These are phyloP conservation scores for Boletus tylopilopsis DNA, from an alignment of 768 basidiomycete genomes.

Conservation along the genomic window DNA sequence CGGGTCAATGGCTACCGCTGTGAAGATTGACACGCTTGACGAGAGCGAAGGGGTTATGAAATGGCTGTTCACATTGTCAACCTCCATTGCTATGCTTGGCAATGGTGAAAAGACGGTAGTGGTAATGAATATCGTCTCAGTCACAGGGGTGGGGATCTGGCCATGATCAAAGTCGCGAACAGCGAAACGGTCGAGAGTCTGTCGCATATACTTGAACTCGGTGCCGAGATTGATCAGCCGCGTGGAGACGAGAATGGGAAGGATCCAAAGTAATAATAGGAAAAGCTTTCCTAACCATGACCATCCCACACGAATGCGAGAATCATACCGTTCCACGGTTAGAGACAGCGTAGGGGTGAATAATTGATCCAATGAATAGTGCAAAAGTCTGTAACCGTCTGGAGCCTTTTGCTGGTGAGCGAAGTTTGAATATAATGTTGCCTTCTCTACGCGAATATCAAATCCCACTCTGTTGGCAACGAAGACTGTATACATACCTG, in stretches of 20 bases:
- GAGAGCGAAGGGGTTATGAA: conserved; percentile 1
- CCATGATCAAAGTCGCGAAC: conserved; percentile 5
- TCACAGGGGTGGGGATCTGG: conserved; percentile 3
- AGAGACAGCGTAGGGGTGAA: conserved; percentile 56
- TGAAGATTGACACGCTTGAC: conserved; percentile 7
- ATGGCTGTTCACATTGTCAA: conserved; percentile 1
- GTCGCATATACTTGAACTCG: conserved; percentile 26
- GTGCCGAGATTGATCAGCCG: conserved; percentile 24
- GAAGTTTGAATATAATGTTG: conserved; percentile 52
- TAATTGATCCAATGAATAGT: conserved; percentile 53
- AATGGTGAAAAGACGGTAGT: conserved; percentile 21
- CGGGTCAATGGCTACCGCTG: conserved; percentile 3
- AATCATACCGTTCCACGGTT: conserved; percentile 8
- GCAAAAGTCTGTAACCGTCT: conserved; percentile 47
- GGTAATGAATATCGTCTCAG: conserved; percentile 30
- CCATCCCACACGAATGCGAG: conserved; percentile 9
- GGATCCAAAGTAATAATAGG: conserved; percentile 14
- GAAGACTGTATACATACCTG: conserved; percentile 41
- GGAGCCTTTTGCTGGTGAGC: conserved; percentile 41
- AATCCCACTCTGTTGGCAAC: conserved; percentile 1
- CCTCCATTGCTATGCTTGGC: neutral
- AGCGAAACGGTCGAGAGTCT: conserved; percentile 21
- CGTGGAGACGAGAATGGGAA: conserved; percentile 16
- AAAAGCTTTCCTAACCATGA: conserved; percentile 10
- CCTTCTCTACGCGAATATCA: conserved; percentile 39